A percentile compares a stretch with the other conserved stretches of the same genome.
These are phyloP conservation scores for Daldinia decipiens DNA, from an alignment of 495 filamentous ascomycete species.

Conservation along the genomic window DNA sequence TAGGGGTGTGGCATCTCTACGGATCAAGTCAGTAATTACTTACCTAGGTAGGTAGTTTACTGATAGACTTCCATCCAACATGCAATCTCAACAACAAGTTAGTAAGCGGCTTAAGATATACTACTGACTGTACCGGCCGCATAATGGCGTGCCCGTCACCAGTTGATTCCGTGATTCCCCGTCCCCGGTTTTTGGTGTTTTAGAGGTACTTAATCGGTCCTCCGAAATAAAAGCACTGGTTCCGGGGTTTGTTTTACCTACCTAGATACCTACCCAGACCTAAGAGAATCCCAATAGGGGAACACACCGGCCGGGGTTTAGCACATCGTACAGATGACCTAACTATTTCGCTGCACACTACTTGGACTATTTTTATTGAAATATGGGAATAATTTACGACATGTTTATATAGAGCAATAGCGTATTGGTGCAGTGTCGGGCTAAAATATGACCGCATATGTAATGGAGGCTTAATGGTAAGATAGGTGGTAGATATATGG, in stretches of 20 bases:
- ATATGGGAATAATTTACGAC: background rate
- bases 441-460: slow-evolving; percentile 35
- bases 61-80: background rate
- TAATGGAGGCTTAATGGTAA: slow-evolving; percentile 2
- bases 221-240: slow-evolving; percentile 4
- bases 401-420: background rate
- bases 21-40: background rate
- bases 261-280: background rate
- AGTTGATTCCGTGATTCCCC: background rate
- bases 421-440: background rate
- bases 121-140: background rate
- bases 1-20: background rate
- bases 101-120: background rate
- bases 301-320: slow-evolving; percentile 28
- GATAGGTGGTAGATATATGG: background rate
- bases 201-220: background rate
- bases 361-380: background rate
- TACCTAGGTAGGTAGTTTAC: background rate
- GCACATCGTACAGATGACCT: background rate
- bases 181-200: background rate
- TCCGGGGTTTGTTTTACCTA: slow-evolving; percentile 20
- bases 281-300: background rate
- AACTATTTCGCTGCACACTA: background rate
- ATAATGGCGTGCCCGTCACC: background rate
- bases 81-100: background rate